These are phyloP conservation scores for Pseudogymnoascus destructans DNA, from an alignment of 2,329 filamentous ascomycete species.

Conservation along the genomic window DNA sequence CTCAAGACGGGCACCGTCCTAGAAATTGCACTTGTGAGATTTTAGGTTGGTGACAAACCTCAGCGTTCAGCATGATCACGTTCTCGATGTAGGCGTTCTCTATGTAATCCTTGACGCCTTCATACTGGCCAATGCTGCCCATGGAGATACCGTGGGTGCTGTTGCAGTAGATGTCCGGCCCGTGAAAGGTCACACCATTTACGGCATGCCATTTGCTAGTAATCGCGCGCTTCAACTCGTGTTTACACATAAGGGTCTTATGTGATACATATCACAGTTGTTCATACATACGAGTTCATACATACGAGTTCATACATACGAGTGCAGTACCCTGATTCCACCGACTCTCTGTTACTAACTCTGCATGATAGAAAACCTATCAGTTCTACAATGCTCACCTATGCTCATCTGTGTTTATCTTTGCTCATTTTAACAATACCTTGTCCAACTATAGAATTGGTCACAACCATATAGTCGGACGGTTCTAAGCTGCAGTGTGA, in stretches of 20 bases:
- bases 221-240: not conserved
- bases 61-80: constrained; percentile 39
- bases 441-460: not conserved
- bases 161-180: constrained; percentile 45
- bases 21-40: constrained; percentile 14
- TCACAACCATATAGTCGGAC: not conserved
- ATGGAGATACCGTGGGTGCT: constrained; percentile 45
- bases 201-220: not conserved
- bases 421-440: not conserved
- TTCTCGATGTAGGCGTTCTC: constrained; percentile 46
- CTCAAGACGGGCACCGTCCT: constrained; percentile 46
- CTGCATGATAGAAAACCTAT: not conserved
- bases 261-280: not conserved
- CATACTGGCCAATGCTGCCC: constrained; percentile 45
- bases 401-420: not conserved
- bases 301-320: no score
- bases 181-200: not conserved
- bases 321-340: not conserved
- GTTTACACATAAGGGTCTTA: not conserved
- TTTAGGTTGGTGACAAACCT: constrained; percentile 22
- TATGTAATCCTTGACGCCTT: constrained; percentile 40
- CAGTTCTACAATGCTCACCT: not conserved
- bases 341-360: not conserved
- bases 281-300: no score
- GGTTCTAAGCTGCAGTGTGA: not conserved